Conservation (phyloP, 805 yeast genomes). For the Yueomyces sp. region DNA sequence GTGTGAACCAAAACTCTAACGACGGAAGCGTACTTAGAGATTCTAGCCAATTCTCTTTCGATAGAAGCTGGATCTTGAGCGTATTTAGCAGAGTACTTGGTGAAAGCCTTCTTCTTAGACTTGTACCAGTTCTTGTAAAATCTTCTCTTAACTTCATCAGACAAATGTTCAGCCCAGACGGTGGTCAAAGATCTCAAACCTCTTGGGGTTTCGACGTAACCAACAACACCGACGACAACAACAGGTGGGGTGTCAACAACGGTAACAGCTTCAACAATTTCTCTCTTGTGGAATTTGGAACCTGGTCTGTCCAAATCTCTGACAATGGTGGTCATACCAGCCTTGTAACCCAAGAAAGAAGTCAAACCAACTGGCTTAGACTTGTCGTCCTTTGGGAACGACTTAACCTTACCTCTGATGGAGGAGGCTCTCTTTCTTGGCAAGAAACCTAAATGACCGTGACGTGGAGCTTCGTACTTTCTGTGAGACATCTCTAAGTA, state of each 20-base stretch:
- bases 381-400: conserved; percentile 98
- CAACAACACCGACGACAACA: conserved; percentile 99
- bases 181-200: conserved; percentile 99
- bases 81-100: conserved; percentile 99
- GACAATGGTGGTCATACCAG: conserved; percentile 99
- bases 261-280: conserved; percentile 98
- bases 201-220: conserved; percentile 99
- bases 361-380: conserved; percentile 97
- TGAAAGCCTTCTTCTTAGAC: conserved; percentile 99
- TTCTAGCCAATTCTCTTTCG: conserved; percentile 96
- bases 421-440: conserved; percentile 99
- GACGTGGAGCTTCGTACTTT: conserved; percentile 99
- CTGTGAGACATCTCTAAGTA: conserved; percentile 82
- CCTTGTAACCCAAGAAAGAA: conserved; percentile 99
- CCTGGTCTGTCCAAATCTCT: conserved; percentile 99
- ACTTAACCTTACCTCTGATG: conserved; percentile 97
- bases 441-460: conserved; percentile 99
- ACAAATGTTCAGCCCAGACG: conserved; percentile 99
- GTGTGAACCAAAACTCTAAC: conserved; percentile 99
- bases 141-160: conserved; percentile 99
- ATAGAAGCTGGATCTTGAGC: conserved; percentile 78
- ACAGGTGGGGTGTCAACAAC: conserved; percentile 99
- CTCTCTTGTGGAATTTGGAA: conserved; percentile 99
- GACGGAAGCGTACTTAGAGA: conserved; percentile 94
- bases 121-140: conserved; percentile 99